Evolutionary conservation across 768 basidiomycete species (phyloP).

Genomic region (Zangia roseola): DNA sequence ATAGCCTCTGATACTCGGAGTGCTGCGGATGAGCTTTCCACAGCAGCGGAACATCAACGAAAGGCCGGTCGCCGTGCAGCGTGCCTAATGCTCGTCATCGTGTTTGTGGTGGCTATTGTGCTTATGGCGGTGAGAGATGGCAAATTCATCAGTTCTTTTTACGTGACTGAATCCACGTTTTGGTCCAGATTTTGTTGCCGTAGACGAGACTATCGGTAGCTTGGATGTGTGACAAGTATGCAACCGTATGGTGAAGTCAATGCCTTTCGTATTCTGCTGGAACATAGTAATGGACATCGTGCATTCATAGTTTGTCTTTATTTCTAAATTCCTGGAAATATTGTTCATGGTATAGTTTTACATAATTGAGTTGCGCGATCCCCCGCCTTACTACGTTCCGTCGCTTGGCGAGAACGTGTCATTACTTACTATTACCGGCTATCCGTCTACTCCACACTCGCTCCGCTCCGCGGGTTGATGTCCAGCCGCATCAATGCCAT

Average conservation of each 20-base stretch:
- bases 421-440: too few relatives aligned
- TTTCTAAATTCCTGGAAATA: slow-evolving; percentile 20
- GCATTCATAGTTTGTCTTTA: slow-evolving; percentile 23
- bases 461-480: too few relatives aligned
- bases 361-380: too few relatives aligned
- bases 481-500: too few relatives aligned
- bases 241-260: slow-evolving; percentile 8
- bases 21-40: slow-evolving; percentile 83
- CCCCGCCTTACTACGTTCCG: too few relatives aligned
- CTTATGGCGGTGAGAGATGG: slow-evolving; percentile 77
- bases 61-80: slow-evolving; percentile 89
- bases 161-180: not conserved
- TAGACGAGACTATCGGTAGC: slow-evolving; percentile 7
- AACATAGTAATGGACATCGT: slow-evolving; percentile 15
- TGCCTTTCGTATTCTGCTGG: not conserved
- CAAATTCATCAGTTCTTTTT: not conserved
- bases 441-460: too few relatives aligned
- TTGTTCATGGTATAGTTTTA: not conserved
- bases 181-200: slow-evolving; percentile 24
- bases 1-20: slow-evolving; percentile 79
- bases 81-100: slow-evolving; percentile 85
- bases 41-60: slow-evolving; percentile 91
- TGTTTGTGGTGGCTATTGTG: slow-evolving; percentile 84
- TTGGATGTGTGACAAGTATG: not conserved
- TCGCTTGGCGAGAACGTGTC: too few relatives aligned